These are phyloP conservation scores for Tolypocladium pustulatum DNA, from an alignment of 2,329 filamentous ascomycete species.

Conservation along the genomic window DNA sequence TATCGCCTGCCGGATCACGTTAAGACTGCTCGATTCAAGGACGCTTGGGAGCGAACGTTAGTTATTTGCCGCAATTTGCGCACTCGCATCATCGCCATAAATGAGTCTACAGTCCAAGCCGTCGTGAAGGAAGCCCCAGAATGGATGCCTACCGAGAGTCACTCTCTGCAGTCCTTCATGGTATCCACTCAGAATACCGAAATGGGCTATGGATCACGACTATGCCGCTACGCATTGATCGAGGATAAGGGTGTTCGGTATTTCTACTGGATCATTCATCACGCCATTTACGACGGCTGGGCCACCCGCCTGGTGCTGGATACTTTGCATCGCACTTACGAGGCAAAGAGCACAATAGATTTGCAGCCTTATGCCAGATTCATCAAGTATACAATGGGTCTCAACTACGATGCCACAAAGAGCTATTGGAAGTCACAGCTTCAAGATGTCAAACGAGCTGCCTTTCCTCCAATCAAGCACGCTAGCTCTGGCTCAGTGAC, in stretches of 20 bases:
- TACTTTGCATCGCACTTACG: conserved; percentile 3
- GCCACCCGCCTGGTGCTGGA: conserved; percentile 5
- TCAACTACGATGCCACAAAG: conserved; percentile 1
- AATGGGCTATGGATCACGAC: neutral
- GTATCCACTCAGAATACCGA: neutral
- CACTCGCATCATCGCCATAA: neutral
- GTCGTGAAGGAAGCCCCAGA: neutral
- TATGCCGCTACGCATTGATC: neutral
- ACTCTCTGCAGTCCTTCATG: neutral
- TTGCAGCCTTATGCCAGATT: conserved; percentile 1
- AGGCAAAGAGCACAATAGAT: neutral
- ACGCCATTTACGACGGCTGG: conserved; percentile 17
- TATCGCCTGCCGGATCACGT: neutral
- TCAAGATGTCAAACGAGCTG: neutral
- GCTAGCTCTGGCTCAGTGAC: neutral
- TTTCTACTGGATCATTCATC: conserved; percentile 14
- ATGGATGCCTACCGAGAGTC: neutral
- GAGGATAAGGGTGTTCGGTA: neutral
- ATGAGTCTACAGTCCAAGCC: neutral
- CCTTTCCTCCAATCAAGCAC: neutral
- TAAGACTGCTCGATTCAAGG: neutral
- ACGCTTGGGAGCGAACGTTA: neutral
- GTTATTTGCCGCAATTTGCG: neutral
- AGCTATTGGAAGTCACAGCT: conserved; percentile 5
- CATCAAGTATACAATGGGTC: neutral